Percentiles rank a stretch among this genome's conserved stretches.
phyloP scores from a whole-genome alignment of 2,329 filamentous ascomycete species.

The Tetracladium maxilliforme region DNA sequence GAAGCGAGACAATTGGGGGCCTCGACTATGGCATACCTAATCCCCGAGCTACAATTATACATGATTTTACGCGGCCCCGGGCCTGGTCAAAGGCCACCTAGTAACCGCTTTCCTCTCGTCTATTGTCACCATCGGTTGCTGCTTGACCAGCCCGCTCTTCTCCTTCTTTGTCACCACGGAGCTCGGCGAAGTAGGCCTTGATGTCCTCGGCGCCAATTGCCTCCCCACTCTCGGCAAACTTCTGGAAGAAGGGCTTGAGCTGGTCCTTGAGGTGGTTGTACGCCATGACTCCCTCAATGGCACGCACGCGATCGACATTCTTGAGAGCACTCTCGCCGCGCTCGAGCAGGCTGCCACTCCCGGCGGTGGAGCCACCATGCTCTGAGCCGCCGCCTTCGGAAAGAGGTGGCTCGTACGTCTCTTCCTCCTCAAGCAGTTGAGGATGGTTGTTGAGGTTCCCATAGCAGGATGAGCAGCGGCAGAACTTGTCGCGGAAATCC shows the following conservation, averaged over 20 bases:
- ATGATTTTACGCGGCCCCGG: no score
- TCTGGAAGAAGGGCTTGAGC: constrained; percentile 85
- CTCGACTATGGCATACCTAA: no score
- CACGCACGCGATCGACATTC: constrained; percentile 81
- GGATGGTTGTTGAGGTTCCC: constrained; percentile 53
- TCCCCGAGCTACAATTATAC: no score
- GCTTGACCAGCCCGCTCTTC: constrained; percentile 47
- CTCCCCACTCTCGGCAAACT: constrained; percentile 82
- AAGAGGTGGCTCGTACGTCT: constrained; percentile 81
- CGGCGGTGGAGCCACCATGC: constrained; percentile 41
- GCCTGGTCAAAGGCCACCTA: no score
- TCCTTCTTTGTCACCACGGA: constrained; percentile 72
- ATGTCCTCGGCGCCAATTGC: constrained; percentile 90
- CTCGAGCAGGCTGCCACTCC: constrained; percentile 74
- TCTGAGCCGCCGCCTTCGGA: constrained; percentile 48
- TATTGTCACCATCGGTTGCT: constrained; percentile 24
- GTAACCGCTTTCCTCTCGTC: constrained; percentile 38
- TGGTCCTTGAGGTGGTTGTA: constrained; percentile 95
- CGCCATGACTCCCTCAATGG: constrained; percentile 94
- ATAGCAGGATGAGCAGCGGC: constrained; percentile 73
- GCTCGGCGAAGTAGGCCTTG: constrained; percentile 87
- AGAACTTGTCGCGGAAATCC: constrained; percentile 69
- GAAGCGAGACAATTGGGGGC: no score
- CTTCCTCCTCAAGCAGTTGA: constrained; percentile 86
- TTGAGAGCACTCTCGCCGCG: constrained; percentile 84